Evolutionary conservation across 768 basidiomycete genomes (phyloP).

Genomic region (Russula emetica): DNA sequence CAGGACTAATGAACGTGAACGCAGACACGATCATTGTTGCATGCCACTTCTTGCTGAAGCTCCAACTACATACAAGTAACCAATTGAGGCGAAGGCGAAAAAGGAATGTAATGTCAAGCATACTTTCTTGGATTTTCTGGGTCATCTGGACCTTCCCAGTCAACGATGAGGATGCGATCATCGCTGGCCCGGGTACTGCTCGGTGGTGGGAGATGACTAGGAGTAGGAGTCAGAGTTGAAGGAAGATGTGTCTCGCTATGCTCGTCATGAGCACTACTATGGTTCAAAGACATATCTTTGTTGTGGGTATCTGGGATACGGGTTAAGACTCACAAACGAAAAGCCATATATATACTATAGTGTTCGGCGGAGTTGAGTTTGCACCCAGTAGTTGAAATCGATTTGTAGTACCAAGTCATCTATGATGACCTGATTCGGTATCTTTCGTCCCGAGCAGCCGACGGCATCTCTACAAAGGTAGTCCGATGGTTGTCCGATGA

Average conservation of each 20-base stretch:
- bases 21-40: slow-evolving; percentile 55
- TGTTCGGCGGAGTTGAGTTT: no score
- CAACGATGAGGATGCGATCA: slow-evolving; percentile 10
- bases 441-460: neutral
- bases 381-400: no score
- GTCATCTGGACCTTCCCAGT: slow-evolving; percentile 26
- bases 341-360: slow-evolving; percentile 1
- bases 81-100: neutral
- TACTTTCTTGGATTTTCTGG: slow-evolving; percentile 25
- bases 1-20: slow-evolving; percentile 62
- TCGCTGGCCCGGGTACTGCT: no score
- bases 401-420: neutral
- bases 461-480: neutral
- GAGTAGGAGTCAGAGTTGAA: neutral
- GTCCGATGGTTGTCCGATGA: neutral
- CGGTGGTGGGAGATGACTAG: neutral
- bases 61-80: slow-evolving; percentile 14
- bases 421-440: neutral
- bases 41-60: slow-evolving; percentile 25
- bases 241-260: neutral
- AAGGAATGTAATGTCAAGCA: neutral
- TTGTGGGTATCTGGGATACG: neutral
- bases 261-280: neutral
- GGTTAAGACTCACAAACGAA: neutral
- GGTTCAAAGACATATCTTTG: neutral